Evolutionary conservation across 129 eudicot species (phyloP).

Genomic region (Flaveria linearis): DNA sequence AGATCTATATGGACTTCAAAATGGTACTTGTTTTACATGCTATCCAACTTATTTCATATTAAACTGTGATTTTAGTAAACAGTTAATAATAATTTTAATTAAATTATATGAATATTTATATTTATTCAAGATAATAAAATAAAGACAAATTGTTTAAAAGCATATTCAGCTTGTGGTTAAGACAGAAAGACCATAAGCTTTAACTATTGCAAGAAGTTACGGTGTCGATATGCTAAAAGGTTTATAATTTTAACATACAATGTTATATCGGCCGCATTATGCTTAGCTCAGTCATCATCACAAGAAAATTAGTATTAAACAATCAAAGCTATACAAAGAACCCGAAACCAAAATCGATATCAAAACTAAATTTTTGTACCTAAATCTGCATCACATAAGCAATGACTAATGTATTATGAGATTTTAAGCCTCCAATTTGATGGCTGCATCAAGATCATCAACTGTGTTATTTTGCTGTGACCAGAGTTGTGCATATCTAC

Average conservation of each 20-base stretch:
- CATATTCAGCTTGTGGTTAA: not conserved
- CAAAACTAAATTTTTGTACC: not conserved
- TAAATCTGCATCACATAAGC: not conserved
- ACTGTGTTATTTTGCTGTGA: constrained; percentile 82
- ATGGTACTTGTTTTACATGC: too few relatives aligned
- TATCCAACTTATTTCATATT: too few relatives aligned
- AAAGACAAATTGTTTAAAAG: not conserved
- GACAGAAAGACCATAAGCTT: not conserved
- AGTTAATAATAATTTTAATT: too few relatives aligned
- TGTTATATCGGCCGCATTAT: constrained; percentile 8
- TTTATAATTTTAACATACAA: not conserved
- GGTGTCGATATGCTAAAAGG: not conserved
- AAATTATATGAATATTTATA: too few relatives aligned
- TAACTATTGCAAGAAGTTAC: not conserved
- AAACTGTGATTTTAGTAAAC: too few relatives aligned
- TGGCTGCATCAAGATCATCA: constrained; percentile 68
- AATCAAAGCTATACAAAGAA: not conserved
- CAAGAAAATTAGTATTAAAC: not conserved
- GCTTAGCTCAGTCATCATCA: not conserved
- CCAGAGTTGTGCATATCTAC: constrained; percentile 99
- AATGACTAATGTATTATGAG: not conserved
- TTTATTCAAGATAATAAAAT: too few relatives aligned
- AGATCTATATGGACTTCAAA: too few relatives aligned
- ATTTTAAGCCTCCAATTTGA: constrained; percentile 44
- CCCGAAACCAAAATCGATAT: not conserved